Percentiles rank a stretch among this genome's conserved stretches.
phyloP scores from a whole-genome alignment of 1,139 yeast genomes.

The Saccharomyces pastorianus region DNA sequence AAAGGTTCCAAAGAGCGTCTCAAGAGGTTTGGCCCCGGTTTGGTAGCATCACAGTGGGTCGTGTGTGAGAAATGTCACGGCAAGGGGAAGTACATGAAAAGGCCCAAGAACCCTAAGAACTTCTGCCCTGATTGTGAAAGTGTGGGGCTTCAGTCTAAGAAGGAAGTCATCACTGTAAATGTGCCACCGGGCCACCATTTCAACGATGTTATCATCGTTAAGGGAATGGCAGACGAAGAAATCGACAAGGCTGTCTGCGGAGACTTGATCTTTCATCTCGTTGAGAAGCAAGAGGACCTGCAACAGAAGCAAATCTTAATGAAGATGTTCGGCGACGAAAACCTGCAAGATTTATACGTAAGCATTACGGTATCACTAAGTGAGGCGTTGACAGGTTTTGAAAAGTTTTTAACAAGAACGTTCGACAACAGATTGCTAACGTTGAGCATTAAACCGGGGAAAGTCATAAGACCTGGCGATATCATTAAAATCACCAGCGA shows the following conservation, averaged over 20 bases:
- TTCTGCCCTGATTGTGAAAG: constrained; percentile 75
- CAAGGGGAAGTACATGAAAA: constrained; percentile 47
- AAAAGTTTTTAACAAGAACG: constrained; percentile 49
- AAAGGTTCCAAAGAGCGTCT: constrained; percentile 55
- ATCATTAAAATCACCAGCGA: constrained; percentile 59
- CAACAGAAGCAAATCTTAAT: constrained; percentile 34
- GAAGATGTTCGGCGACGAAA: constrained; percentile 43
- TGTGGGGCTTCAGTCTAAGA: constrained; percentile 51
- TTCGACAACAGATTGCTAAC: constrained; percentile 72
- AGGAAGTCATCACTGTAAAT: constrained; percentile 69
- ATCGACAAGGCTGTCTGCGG: constrained; percentile 66
- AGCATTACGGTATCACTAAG: constrained; percentile 55
- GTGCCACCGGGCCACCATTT: constrained; percentile 62
- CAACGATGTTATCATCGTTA: constrained; percentile 54
- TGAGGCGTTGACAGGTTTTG: constrained; percentile 48
- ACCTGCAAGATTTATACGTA: constrained; percentile 47
- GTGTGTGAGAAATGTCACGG: constrained; percentile 70
- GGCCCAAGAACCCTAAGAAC: constrained; percentile 47
- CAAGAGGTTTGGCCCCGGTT: constrained; percentile 67
- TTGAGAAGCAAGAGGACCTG: constrained; percentile 31
- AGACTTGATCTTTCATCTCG: constrained; percentile 58
- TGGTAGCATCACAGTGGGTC: constrained; percentile 55
- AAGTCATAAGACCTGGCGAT: constrained; percentile 75
- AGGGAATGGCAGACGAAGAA: constrained; percentile 70
- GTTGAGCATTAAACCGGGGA: constrained; percentile 59